These are phyloP conservation scores for Sugiyamaella castrensis DNA, from an alignment of 1,139 yeast genomes.

Conservation along the genomic window DNA sequence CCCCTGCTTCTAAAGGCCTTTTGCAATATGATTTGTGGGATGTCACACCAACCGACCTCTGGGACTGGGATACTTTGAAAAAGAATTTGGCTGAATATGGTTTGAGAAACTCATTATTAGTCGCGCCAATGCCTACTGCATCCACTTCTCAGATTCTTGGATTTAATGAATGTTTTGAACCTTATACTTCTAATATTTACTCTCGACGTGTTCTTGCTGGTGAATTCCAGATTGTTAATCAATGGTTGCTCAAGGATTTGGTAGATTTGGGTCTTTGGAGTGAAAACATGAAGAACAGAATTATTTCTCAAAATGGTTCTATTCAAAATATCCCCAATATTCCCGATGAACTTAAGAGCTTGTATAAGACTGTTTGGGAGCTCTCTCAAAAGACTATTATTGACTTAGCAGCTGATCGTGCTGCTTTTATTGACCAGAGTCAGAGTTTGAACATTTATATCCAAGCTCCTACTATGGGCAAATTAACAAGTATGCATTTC, in stretches of 20 bases:
- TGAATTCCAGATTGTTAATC: slow-evolving; percentile 85
- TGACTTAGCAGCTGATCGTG: slow-evolving; percentile 95
- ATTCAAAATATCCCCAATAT: slow-evolving; percentile 73
- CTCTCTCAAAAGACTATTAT: slow-evolving; percentile 82
- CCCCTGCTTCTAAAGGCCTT: slow-evolving; percentile 78
- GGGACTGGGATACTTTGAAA: slow-evolving; percentile 76
- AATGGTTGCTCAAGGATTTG: slow-evolving; percentile 73
- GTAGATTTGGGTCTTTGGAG: slow-evolving; percentile 83
- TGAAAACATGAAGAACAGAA: slow-evolving; percentile 73
- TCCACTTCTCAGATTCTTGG: slow-evolving; percentile 90
- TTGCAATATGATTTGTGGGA: slow-evolving; percentile 82
- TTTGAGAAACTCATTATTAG: slow-evolving; percentile 73
- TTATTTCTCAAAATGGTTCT: slow-evolving; percentile 80
- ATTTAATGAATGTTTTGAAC: slow-evolving; percentile 88
- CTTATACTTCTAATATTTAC: slow-evolving; percentile 83
- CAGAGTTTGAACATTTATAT: slow-evolving; percentile 87
- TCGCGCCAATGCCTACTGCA: slow-evolving; percentile 95
- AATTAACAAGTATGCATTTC: slow-evolving; percentile 95
- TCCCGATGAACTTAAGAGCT: slow-evolving; percentile 70
- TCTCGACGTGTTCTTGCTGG: slow-evolving; percentile 85
- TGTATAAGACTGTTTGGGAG: slow-evolving; percentile 97
- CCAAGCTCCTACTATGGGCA: slow-evolving; percentile 86
- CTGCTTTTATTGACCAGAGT: slow-evolving; percentile 90
- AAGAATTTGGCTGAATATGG: slow-evolving; percentile 60
- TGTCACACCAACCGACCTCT: slow-evolving; percentile 64